Conservation (phyloP, 2,329 filamentous ascomycete genomes). For the Fusarium globosum region DNA sequence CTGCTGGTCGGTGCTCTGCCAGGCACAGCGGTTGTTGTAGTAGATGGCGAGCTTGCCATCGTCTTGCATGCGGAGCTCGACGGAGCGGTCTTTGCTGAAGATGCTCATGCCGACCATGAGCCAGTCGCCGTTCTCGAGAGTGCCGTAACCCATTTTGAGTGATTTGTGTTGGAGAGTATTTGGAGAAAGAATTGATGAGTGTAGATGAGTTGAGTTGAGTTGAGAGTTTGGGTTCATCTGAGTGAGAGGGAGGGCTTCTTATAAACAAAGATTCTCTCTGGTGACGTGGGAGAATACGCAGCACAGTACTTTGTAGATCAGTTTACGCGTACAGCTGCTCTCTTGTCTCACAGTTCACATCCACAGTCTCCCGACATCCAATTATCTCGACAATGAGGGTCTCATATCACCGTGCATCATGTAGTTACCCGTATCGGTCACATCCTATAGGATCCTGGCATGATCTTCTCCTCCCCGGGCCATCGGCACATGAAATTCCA, state of each 20-base stretch:
- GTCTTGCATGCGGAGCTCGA: conserved; percentile 24
- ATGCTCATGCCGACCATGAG: conserved; percentile 14
- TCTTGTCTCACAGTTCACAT: neutral
- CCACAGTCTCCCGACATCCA: neutral
- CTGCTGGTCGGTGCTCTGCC: conserved; percentile 18
- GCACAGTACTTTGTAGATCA: too few species aligned
- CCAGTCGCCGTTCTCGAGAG: conserved; percentile 20
- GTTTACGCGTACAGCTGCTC: neutral
- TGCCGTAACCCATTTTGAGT: conserved; percentile 2
- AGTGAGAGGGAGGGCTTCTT: neutral
- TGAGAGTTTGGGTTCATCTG: neutral
- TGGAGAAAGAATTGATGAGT: neutral
- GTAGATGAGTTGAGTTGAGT: neutral
- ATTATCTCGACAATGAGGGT: accelerated
- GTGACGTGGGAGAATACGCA: too few species aligned
- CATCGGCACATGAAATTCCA: neutral
- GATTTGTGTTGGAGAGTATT: neutral
- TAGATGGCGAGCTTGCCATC: conserved; percentile 20
- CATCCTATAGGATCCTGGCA: neutral
- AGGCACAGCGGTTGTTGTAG: neutral
- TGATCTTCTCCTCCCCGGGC: neutral
- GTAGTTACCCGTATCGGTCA: neutral
- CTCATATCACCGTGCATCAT: neutral
- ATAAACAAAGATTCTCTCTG: neutral
- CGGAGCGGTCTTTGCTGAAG: conserved; percentile 5